Conservation (phyloP, 2,329 filamentous ascomycete genomes). For the Diaporthe sp. region DNA sequence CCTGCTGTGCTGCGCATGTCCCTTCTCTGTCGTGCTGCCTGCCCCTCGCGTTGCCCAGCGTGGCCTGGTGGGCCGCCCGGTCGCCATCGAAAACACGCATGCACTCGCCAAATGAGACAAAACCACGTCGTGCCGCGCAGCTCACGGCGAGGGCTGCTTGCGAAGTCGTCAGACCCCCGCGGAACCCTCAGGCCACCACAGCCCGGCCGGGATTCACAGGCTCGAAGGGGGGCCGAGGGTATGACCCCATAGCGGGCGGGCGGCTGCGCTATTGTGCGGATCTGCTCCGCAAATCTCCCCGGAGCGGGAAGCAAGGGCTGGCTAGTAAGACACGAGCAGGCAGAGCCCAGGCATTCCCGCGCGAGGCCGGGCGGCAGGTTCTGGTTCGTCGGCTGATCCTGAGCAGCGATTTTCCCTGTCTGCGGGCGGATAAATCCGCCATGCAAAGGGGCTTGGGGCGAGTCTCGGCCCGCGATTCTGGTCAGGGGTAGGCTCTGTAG, state of each 20-base stretch:
- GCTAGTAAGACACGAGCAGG: constrained; percentile 3
- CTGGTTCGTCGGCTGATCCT: constrained; percentile 24
- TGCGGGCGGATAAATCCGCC: constrained; percentile 3
- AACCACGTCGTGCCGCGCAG: not conserved
- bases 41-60: not conserved
- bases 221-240: not conserved
- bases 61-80: not conserved
- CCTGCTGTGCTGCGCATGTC: not conserved
- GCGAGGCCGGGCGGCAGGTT: not conserved
- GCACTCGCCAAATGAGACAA: not conserved
- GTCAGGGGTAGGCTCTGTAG: constrained; percentile 25
- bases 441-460: constrained; percentile 17
- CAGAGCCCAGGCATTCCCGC: constrained; percentile 3
- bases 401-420: constrained; percentile 28
- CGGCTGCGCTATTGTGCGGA: constrained; percentile 13
- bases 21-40: not conserved
- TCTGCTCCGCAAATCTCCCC: constrained; percentile 16
- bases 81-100: not conserved
- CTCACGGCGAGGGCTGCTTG: not conserved
- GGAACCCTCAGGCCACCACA: not conserved
- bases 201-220: not conserved
- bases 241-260: constrained; percentile 7
- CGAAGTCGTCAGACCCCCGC: not conserved
- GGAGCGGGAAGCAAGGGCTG: constrained; percentile 12
- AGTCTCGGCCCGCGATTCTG: constrained; percentile 30